Evolutionary conservation across 768 basidiomycete genomes (phyloP).

Genomic region (Suillus subalutaceus): DNA sequence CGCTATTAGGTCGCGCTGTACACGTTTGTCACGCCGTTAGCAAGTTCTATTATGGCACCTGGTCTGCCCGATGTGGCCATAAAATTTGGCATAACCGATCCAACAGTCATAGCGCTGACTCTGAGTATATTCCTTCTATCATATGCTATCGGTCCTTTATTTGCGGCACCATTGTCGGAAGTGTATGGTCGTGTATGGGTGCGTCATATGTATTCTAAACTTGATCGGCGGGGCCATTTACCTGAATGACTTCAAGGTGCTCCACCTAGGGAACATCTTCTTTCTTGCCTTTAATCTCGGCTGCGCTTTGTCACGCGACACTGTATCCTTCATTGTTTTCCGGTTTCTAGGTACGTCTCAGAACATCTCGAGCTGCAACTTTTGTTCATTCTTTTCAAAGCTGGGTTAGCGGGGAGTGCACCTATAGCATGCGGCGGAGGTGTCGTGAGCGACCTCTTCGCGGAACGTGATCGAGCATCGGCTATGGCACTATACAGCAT

Average conservation of each 20-base stretch:
- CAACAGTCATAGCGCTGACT: conserved; percentile 57
- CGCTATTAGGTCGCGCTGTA: conserved; percentile 58
- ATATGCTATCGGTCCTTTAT: conserved; percentile 66
- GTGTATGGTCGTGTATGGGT: conserved; percentile 77
- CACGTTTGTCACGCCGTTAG: conserved; percentile 54
- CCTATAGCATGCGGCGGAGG: conserved; percentile 70
- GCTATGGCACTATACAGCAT: conserved; percentile 73
- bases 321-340: conserved; percentile 59
- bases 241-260: conserved; percentile 42
- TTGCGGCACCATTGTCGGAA: conserved; percentile 71
- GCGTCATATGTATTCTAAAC: conserved; percentile 14
- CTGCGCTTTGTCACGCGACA: conserved; percentile 67
- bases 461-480: conserved; percentile 58
- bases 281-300: conserved; percentile 67
- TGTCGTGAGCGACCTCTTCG: conserved; percentile 65
- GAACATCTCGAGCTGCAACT: background rate
- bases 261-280: conserved; percentile 66
- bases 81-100: conserved; percentile 52
- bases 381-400: conserved; percentile 35
- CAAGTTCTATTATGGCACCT: conserved; percentile 73
- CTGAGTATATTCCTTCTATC: conserved; percentile 69
- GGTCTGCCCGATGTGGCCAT: conserved; percentile 58
- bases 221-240: background rate
- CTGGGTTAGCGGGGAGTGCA: conserved; percentile 64
- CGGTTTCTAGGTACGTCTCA: conserved; percentile 64